Base-by-base conservation (phyloP, 306 rosid species). In the Coriaria nepalensis region DNA sequence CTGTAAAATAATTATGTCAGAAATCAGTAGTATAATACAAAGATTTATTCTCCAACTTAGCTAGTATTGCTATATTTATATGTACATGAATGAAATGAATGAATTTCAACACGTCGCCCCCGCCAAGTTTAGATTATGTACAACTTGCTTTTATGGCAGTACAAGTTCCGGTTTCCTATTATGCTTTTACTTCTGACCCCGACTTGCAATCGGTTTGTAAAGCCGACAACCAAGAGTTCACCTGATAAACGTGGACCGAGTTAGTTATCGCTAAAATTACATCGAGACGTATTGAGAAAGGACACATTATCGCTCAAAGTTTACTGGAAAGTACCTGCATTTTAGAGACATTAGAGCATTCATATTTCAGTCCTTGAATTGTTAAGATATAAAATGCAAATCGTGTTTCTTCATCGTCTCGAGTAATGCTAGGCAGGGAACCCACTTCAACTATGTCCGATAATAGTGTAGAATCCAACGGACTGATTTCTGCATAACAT, bases 301-400 rank as follows among this genome's bases (percentile, higher is more conserved):
- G 53, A 46, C 36, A 58, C 4, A 32, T 32, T 20, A 20, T 20
- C 3, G 29, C 29, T 20, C 29, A 20, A 20, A 64, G 2, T 8
- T 33, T 32, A 55, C 58, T 4, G 0, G 41, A 45, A 57, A 57
- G 5, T 40, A 88, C 97, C 97, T 88, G 83, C 35, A 66, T 71
- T 73, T 74, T 63, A 35, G 95, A 88, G 74, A 47, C 52, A 70
- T 74, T 76, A 8, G 97, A 88, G 54, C 95, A 88, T 56, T 90
- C 97, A 10, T 72, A 81, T 56, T 93, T 68, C 61, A 84, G 66
- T 53, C 95, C 97, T 2, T 81, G 84, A 44, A 52, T 66, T 44
- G 95, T 84, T 55, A 82, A 68, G 47, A 90, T 65, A 65, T 69
- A 77, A 60, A 90, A 84, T 39, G 87, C 82, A 33, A 72, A 60